These are phyloP conservation scores for Euptelea pleiosperma DNA, from an alignment of 164 flowering plant genomes.

Conservation along the genomic window DNA sequence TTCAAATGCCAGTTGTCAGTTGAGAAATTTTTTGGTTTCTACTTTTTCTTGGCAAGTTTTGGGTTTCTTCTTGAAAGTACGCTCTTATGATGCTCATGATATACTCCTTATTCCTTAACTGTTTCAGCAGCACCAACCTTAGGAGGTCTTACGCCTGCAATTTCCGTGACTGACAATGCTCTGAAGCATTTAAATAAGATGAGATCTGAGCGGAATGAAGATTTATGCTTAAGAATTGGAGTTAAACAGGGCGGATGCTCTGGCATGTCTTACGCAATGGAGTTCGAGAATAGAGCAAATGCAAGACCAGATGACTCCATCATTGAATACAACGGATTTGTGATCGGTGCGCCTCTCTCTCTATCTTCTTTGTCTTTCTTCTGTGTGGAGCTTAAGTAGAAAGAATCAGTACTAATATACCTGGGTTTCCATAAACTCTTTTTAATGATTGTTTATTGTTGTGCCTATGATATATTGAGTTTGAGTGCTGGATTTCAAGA, in stretches of 20 bases:
- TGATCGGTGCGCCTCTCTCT: constrained; percentile 53
- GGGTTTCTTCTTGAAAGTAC: background rate
- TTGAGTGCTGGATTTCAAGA: no score
- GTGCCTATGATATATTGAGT: no score
- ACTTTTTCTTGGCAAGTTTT: background rate
- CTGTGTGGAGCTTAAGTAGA: no score
- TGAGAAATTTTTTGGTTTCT: no score
- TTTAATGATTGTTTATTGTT: no score
- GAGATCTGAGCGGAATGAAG: constrained; percentile 74
- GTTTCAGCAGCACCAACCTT: constrained; percentile 53
- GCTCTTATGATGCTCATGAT: background rate
- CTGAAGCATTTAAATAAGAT: constrained; percentile 80
- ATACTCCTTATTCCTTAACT: constrained; percentile 3
- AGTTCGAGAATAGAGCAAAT: constrained; percentile 74
- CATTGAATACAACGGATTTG: constrained; percentile 81
- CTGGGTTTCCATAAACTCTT: no score
- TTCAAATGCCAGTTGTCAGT: no score
- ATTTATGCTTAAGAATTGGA: constrained; percentile 90
- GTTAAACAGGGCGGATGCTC: constrained; percentile 98
- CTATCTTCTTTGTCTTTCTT: background rate
- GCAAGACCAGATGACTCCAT: constrained; percentile 83
- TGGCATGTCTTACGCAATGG: constrained; percentile 98
- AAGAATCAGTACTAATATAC: no score
- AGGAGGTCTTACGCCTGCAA: constrained; percentile 69
- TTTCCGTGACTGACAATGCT: constrained; percentile 76